Conservation (phyloP, 1,284 basidiomycete species). For the Ganoderma multipileum region DNA sequence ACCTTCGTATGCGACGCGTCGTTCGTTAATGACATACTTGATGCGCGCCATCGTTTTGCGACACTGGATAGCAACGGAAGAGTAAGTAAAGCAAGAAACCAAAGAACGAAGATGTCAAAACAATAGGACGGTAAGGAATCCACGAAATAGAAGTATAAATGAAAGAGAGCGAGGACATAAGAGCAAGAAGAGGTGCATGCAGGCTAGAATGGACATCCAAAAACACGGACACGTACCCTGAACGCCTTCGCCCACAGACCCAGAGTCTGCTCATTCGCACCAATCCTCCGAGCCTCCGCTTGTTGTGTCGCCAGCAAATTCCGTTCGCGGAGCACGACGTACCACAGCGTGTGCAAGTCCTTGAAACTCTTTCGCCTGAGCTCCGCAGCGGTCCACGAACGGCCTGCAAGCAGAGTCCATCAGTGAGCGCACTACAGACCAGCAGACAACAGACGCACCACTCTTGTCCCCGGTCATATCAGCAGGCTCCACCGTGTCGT, state of each 20-base stretch:
- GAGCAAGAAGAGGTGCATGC: neutral
- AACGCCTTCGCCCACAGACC: constrained; percentile 23
- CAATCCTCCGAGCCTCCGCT: constrained; percentile 75
- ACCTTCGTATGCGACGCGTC: constrained; percentile 83
- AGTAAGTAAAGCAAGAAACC: neutral
- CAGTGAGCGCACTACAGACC: constrained; percentile 32
- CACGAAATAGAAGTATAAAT: neutral
- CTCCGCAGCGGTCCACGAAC: constrained; percentile 87
- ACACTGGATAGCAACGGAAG: constrained; percentile 57
- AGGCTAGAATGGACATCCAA: neutral
- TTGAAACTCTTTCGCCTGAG: constrained; percentile 89
- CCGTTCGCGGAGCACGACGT: constrained; percentile 84
- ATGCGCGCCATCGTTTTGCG: constrained; percentile 98
- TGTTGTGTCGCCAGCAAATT: constrained; percentile 90
- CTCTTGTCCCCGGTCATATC: constrained; percentile 48
- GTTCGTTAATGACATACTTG: constrained; percentile 93
- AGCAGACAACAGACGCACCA: constrained; percentile 36
- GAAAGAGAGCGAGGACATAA: neutral
- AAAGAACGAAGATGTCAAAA: neutral
- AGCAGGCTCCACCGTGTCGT: constrained; percentile 54
- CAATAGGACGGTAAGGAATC: neutral
- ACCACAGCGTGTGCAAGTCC: constrained; percentile 94
- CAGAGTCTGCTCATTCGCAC: constrained; percentile 35
- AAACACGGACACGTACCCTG: constrained; percentile 19
- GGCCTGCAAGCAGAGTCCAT: constrained; percentile 49